phyloP scores from a whole-genome alignment of 2,329 filamentous ascomycete species.

The Akanthomyces lecanii region DNA sequence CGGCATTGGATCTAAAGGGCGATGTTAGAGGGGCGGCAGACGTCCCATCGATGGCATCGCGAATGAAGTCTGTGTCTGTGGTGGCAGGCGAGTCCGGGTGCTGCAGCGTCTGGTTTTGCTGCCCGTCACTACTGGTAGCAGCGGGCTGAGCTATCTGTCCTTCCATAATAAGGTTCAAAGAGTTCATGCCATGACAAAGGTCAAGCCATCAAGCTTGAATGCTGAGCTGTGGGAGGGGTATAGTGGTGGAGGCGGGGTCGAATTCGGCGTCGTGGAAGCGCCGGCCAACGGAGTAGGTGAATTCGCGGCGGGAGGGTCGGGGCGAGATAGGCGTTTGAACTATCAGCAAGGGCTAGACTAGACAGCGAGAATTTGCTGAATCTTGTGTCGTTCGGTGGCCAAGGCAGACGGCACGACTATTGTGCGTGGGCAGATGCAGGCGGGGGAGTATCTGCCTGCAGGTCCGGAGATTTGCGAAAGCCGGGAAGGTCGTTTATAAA shows the following conservation, averaged over 20 bases:
- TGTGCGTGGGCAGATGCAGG: not conserved
- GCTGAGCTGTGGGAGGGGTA: slow-evolving; percentile 4
- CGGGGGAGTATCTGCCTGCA: slow-evolving; percentile 2
- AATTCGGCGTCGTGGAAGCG: not conserved
- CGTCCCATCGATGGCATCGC: slow-evolving; percentile 4
- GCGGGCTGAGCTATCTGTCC: slow-evolving; percentile 14
- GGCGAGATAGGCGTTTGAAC: not conserved
- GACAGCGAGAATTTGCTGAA: not conserved
- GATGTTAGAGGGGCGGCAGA: not conserved
- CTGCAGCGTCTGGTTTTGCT: not conserved
- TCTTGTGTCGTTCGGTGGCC: not conserved
- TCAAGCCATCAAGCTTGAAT: slow-evolving; percentile 4
- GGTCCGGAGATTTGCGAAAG: not conserved
- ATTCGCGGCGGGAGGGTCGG: no score
- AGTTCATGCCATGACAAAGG: slow-evolving; percentile 14
- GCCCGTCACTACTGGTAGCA: not conserved
- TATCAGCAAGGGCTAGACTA: not conserved
- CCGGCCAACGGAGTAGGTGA: not conserved
- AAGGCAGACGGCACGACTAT: not conserved
- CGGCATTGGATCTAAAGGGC: slow-evolving; percentile 11
- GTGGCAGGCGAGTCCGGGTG: not conserved
- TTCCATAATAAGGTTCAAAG: slow-evolving; percentile 6
- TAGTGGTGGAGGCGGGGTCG: slow-evolving; percentile 11
- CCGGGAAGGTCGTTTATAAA: not conserved
- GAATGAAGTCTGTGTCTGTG: not conserved